Evolutionary conservation across 2,329 filamentous ascomycete species (phyloP).

Genomic region (Corynespora cassiicola): DNA sequence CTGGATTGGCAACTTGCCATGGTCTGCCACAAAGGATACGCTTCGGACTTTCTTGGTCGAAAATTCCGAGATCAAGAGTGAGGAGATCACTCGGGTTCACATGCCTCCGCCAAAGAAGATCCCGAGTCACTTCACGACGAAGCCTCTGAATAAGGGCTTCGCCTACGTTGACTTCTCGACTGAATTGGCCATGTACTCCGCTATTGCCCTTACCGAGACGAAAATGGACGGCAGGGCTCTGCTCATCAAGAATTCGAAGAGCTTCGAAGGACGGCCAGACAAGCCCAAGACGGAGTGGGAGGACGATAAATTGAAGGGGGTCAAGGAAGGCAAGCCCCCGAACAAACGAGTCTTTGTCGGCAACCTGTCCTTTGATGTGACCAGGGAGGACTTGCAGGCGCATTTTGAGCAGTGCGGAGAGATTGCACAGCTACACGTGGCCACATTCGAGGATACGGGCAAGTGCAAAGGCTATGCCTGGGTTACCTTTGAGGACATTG

Average conservation of each 20-base stretch:
- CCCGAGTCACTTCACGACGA: slow-evolving; percentile 48
- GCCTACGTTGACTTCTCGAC: slow-evolving; percentile 92
- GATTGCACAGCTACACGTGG: slow-evolving; percentile 83
- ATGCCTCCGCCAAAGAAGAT: slow-evolving; percentile 65
- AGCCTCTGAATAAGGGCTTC: slow-evolving; percentile 84
- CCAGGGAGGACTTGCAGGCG: slow-evolving; percentile 77
- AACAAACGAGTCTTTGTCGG: slow-evolving; percentile 85
- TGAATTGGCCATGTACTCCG: slow-evolving; percentile 72
- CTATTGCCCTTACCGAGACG: slow-evolving; percentile 85
- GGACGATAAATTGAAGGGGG: slow-evolving; percentile 33
- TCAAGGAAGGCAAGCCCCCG: slow-evolving; percentile 62
- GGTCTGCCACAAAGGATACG: slow-evolving; percentile 75
- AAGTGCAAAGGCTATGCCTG: slow-evolving; percentile 99
- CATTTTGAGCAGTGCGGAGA: slow-evolving; percentile 88
- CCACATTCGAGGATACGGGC: slow-evolving; percentile 93
- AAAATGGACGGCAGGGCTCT: slow-evolving; percentile 78
- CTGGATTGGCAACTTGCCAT: slow-evolving; percentile 97
- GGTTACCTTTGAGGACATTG: slow-evolving; percentile 85
- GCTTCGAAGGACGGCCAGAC: slow-evolving; percentile 86
- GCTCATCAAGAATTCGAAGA: slow-evolving; percentile 91
- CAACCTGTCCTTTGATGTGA: slow-evolving; percentile 57
- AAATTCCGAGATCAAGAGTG: slow-evolving; percentile 63
- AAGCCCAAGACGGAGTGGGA: slow-evolving; percentile 57
- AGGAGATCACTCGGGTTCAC: slow-evolving; percentile 83
- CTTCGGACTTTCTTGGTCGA: slow-evolving; percentile 81